phyloP scores from a whole-genome alignment of 2,329 filamentous ascomycete genomes.

The Talaromyces sp. region DNA sequence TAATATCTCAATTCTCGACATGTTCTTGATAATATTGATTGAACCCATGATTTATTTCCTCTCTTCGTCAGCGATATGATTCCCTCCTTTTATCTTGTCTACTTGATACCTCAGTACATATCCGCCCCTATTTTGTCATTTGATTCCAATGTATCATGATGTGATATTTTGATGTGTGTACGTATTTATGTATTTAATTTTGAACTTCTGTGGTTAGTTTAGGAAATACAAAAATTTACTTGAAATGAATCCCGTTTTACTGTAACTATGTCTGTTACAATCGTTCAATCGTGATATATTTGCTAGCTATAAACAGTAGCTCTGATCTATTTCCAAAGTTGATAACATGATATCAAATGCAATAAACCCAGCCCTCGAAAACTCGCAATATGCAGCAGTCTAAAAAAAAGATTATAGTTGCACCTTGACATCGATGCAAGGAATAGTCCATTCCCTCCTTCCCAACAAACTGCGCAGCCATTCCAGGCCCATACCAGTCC shows the following conservation, averaged over 20 bases:
- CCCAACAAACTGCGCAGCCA: slow-evolving; percentile 82
- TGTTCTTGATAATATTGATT: slow-evolving; percentile 11
- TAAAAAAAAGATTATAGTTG: slow-evolving; percentile 55
- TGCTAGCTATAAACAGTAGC: neutral
- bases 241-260: neutral
- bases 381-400: neutral
- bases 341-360: neutral
- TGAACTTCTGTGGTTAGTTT: neutral
- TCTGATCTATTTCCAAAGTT: neutral
- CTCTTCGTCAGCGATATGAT: slow-evolving; percentile 18
- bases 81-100: slow-evolving; percentile 12
- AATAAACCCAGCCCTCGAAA: neutral
- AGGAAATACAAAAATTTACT: neutral
- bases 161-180: slow-evolving; percentile 9
- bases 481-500: slow-evolving; percentile 76
- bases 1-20: slow-evolving; percentile 8
- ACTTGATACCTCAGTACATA: slow-evolving; percentile 21
- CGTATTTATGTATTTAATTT: slow-evolving; percentile 7
- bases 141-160: slow-evolving; percentile 4
- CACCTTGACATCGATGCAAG: slow-evolving; percentile 85
- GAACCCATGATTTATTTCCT: slow-evolving; percentile 13
- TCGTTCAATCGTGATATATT: neutral
- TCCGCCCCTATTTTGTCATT: slow-evolving; percentile 3
- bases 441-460: slow-evolving; percentile 81
- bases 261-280: neutral